Conservation (phyloP, 2,329 filamentous ascomycete genomes). For the Neocucurbitaria cava region DNA sequence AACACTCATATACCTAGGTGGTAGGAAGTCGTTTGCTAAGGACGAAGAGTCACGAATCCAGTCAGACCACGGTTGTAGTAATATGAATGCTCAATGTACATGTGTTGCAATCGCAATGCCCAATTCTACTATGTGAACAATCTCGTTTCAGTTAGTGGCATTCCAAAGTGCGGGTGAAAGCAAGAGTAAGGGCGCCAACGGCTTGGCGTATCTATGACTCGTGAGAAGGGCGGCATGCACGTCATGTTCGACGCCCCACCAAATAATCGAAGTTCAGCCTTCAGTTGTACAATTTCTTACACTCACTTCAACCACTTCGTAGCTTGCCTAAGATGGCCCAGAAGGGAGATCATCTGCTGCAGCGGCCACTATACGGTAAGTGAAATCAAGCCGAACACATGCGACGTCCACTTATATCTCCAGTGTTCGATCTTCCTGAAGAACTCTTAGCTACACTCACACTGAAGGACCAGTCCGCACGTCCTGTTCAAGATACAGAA, state of each 20-base stretch:
- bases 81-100: not conserved
- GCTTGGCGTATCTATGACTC: constrained; percentile 1
- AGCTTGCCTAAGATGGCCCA: constrained; percentile 34
- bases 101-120: constrained; percentile 10
- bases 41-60: not conserved
- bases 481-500: constrained; percentile 21
- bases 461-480: constrained; percentile 55
- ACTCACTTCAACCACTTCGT: not conserved
- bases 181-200: not conserved
- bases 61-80: not conserved
- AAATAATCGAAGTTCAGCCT: constrained; percentile 10
- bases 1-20: not conserved
- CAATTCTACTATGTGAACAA: too few species aligned
- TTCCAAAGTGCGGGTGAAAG: not conserved
- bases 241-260: constrained; percentile 22
- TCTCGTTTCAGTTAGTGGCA: too few species aligned
- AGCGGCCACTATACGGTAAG: constrained; percentile 50
- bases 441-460: constrained; percentile 74
- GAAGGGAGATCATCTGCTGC: constrained; percentile 40
- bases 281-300: not conserved
- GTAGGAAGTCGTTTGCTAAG: not conserved
- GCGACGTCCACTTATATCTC: constrained; percentile 15
- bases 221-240: constrained; percentile 6
- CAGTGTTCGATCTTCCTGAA: constrained; percentile 82
- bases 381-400: not conserved